Evolutionary conservation across 2,329 filamentous ascomycete genomes (phyloP).

Genomic region (Knoxdaviesia proteae): DNA sequence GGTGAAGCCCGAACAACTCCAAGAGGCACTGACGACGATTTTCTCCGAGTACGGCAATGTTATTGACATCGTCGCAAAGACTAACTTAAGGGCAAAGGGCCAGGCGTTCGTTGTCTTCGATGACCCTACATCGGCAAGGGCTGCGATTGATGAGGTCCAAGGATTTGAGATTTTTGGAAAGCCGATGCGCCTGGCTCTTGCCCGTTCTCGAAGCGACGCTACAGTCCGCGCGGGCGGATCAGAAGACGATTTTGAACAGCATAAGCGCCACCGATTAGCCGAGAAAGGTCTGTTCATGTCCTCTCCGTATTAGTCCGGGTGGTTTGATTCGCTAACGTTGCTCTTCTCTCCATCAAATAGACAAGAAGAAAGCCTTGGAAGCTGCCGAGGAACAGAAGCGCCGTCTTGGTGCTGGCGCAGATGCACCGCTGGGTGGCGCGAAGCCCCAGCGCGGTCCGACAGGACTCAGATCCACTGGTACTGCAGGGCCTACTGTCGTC

Average conservation of each 20-base stretch:
- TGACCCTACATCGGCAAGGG: constrained; percentile 51
- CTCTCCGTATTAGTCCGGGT: neutral
- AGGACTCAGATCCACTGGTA: constrained; percentile 58
- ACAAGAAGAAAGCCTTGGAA: constrained; percentile 64
- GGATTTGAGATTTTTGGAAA: constrained; percentile 89
- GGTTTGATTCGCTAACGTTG: neutral
- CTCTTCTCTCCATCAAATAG: constrained; percentile 7
- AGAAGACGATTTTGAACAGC: constrained; percentile 63
- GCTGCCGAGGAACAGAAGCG: constrained; percentile 59
- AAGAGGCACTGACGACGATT: constrained; percentile 50
- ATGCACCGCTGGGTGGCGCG: constrained; percentile 38
- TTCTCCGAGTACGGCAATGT: constrained; percentile 80
- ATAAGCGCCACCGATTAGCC: constrained; percentile 65
- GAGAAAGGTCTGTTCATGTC: constrained; percentile 52
- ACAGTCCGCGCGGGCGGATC: constrained; percentile 57
- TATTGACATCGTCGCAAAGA: constrained; percentile 71
- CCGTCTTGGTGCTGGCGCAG: constrained; percentile 26
- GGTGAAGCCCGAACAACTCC: constrained; percentile 61
- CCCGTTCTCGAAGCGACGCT: constrained; percentile 69
- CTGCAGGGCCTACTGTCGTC: constrained; percentile 48
- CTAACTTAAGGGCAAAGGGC: constrained; percentile 76
- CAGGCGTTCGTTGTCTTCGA: constrained; percentile 94
- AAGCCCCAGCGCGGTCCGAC: constrained; percentile 27
- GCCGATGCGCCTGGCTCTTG: constrained; percentile 67
- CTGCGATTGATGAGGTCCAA: constrained; percentile 73